Conservation (phyloP, 2,329 filamentous ascomycete species). For the Zalaria sp. region DNA sequence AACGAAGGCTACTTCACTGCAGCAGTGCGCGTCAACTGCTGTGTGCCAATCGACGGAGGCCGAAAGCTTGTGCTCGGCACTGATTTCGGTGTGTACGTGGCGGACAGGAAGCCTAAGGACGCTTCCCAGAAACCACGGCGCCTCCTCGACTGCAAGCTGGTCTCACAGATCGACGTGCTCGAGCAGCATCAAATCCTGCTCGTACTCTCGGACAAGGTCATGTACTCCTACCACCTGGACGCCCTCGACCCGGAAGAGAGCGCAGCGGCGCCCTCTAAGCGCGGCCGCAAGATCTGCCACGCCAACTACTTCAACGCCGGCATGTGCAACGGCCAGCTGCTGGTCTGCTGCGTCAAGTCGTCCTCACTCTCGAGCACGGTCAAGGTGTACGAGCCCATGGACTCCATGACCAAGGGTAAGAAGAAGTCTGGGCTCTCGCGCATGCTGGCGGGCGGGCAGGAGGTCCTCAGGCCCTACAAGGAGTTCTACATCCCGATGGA, state of each 20-base stretch:
- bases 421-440: slow-evolving; percentile 92
- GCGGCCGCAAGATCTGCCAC: slow-evolving; percentile 92
- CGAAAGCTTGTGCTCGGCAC: slow-evolving; percentile 91
- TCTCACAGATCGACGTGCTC: slow-evolving; percentile 90
- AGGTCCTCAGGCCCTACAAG: slow-evolving; percentile 91
- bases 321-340: slow-evolving; percentile 82
- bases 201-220: slow-evolving; percentile 82
- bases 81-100: slow-evolving; percentile 83
- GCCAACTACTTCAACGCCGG: slow-evolving; percentile 98
- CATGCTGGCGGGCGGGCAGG: slow-evolving; percentile 87
- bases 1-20: slow-evolving; percentile 86
- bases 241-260: slow-evolving; percentile 72
- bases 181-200: slow-evolving; percentile 89
- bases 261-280: slow-evolving; percentile 59
- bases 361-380: slow-evolving; percentile 88
- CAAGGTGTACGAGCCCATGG: slow-evolving; percentile 98
- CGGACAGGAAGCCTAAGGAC: slow-evolving; percentile 81
- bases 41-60: slow-evolving; percentile 87
- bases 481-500: slow-evolving; percentile 98
- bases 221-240: slow-evolving; percentile 78
- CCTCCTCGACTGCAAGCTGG: slow-evolving; percentile 71
- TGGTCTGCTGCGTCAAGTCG: slow-evolving; percentile 94
- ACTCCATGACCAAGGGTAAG: slow-evolving; percentile 70
- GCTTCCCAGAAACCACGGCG: slow-evolving; percentile 57
- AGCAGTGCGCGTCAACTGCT: slow-evolving; percentile 82